Evolutionary conservation across 306 rosid species (phyloP).

Genomic region (Boehmeria nivea): DNA sequence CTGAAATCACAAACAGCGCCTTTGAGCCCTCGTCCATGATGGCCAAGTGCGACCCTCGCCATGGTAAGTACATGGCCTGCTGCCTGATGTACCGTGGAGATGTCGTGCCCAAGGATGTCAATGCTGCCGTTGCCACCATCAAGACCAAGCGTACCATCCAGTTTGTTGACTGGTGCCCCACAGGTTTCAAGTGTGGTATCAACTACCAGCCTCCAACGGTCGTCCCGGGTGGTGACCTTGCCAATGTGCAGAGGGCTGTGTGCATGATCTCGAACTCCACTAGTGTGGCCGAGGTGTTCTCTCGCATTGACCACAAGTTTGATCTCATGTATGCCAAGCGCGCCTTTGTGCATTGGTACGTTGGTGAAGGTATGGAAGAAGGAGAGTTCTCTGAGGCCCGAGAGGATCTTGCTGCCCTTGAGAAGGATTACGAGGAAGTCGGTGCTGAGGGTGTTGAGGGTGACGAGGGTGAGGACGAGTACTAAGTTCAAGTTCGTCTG

Average conservation of each 20-base stretch:
- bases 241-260: slow-evolving; percentile 87
- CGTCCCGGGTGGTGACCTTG: slow-evolving; percentile 93
- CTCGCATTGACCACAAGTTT: slow-evolving; percentile 81
- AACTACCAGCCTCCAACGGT: slow-evolving; percentile 95
- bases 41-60: slow-evolving; percentile 98
- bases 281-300: slow-evolving; percentile 89
- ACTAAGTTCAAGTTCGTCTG: slow-evolving; percentile 22
- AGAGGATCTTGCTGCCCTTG: slow-evolving; percentile 92
- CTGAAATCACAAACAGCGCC: slow-evolving; percentile 90
- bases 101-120: slow-evolving; percentile 89
- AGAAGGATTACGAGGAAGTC: slow-evolving; percentile 91
- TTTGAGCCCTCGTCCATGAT: slow-evolving; percentile 95
- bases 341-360: slow-evolving; percentile 94
- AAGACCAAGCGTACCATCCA: slow-evolving; percentile 91
- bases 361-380: slow-evolving; percentile 98
- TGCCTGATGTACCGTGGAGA: slow-evolving; percentile 96
- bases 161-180: slow-evolving; percentile 95
- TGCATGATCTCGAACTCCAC: slow-evolving; percentile 94
- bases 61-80: slow-evolving; percentile 92
- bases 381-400: slow-evolving; percentile 97
- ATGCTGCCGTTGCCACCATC: slow-evolving; percentile 84
- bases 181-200: slow-evolving; percentile 91
- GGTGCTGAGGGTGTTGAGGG: slow-evolving; percentile 85
- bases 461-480: slow-evolving; percentile 63
- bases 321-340: slow-evolving; percentile 92